These are phyloP conservation scores for Heterobasidion occidentale DNA, from an alignment of 1,284 basidiomycete species.

Conservation along the genomic window DNA sequence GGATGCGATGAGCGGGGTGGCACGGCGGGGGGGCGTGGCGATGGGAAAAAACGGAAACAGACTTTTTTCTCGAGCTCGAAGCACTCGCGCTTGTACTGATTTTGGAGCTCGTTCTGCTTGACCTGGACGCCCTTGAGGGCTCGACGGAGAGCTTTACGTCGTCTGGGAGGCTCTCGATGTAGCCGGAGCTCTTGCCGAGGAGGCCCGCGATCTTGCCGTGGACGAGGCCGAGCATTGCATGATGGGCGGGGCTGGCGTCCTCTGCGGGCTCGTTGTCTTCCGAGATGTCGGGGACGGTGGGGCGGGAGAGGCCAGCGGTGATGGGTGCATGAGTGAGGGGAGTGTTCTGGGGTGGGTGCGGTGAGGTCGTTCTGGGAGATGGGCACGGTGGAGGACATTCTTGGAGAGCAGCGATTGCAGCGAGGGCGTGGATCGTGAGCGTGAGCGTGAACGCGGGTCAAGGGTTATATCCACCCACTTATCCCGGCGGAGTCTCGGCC, in stretches of 20 bases:
- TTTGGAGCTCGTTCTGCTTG: conserved; percentile 90
- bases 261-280: conserved; percentile 57
- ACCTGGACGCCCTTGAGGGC: conserved; percentile 93
- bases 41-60: conserved; percentile 14
- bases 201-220: conserved; percentile 61
- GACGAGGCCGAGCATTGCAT: conserved; percentile 51
- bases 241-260: conserved; percentile 24
- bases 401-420: neutral
- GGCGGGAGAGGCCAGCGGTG: conserved; percentile 56
- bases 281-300: conserved; percentile 61
- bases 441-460: too few relatives aligned
- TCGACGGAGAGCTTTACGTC: conserved; percentile 84
- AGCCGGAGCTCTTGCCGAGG: conserved; percentile 77
- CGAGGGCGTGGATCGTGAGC: too few relatives aligned
- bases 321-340: conserved; percentile 67
- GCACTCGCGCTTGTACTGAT: conserved; percentile 95
- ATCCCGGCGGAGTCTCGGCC: neutral
- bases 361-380: conserved; percentile 39
- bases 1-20: conserved; percentile 1
- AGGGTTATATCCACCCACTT: too few relatives aligned
- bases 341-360: conserved; percentile 76
- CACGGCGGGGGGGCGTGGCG: neutral
- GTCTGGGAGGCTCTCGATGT: conserved; percentile 80
- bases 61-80: conserved; percentile 97
- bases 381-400: conserved; percentile 40